A percentile compares a stretch with the other conserved stretches of the same genome.
These are phyloP conservation scores for Mycena sanguinolenta DNA, from an alignment of 768 basidiomycete genomes.

Conservation along the genomic window DNA sequence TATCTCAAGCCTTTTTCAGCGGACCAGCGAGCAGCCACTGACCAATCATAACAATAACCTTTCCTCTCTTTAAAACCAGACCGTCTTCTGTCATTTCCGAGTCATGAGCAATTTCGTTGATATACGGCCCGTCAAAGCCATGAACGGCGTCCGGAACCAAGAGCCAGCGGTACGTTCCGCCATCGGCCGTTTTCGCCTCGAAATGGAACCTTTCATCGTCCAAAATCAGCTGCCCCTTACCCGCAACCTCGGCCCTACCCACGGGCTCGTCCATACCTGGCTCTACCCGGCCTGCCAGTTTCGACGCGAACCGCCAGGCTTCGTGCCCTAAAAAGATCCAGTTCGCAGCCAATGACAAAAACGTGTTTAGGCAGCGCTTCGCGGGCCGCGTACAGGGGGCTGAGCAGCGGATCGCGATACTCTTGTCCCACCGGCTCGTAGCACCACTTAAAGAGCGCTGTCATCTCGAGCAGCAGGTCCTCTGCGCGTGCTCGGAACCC, in stretches of 20 bases:
- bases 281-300: too few species aligned
- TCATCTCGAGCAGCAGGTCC: neutral
- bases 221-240: neutral
- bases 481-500: neutral
- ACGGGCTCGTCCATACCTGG: neutral
- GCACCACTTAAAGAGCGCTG: neutral
- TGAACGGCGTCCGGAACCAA: slow-evolving; percentile 6
- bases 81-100: neutral
- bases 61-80: neutral
- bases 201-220: neutral
- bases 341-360: neutral
- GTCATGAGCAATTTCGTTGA: neutral
- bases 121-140: neutral
- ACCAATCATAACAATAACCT: neutral
- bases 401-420: too few species aligned
- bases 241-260: neutral
- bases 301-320: slow-evolving; percentile 3
- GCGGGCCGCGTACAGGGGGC: too few species aligned
- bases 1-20: neutral
- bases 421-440: neutral
- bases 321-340: neutral
- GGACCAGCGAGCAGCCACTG: neutral
- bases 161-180: neutral
- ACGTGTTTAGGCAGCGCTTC: neutral
- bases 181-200: neutral